Conservation (phyloP, 257 asterid species). For the Vinca minor region DNA sequence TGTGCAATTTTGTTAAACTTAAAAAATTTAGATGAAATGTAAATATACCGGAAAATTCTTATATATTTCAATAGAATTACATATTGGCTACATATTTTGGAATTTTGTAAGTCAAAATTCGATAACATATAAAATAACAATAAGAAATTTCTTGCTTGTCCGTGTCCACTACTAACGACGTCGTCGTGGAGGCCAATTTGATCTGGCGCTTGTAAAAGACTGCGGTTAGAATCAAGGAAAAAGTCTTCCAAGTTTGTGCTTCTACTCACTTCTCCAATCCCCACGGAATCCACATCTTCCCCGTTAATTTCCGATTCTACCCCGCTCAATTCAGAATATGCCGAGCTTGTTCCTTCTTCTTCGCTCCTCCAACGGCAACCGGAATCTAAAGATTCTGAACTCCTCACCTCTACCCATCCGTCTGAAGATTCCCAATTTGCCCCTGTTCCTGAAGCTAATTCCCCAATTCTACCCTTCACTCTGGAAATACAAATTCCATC, state of each 20-base stretch:
- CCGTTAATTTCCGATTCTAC: slow-evolving; percentile 1
- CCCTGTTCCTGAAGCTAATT: slow-evolving; percentile 25
- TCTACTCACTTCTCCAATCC: slow-evolving; percentile 9
- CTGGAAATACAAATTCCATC: not conserved
- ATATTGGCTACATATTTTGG: slow-evolving; percentile 4
- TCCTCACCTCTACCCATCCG: slow-evolving; percentile 45
- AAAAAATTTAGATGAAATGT: no score
- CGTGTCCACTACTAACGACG: not conserved
- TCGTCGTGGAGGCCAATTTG: no score
- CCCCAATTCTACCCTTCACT: slow-evolving; percentile 30
- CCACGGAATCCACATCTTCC: slow-evolving; percentile 18
- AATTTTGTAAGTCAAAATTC: not conserved
- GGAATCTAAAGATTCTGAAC: not conserved
- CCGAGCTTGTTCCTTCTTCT: slow-evolving; percentile 27
- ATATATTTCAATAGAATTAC: not conserved
- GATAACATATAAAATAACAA: slow-evolving; percentile 2
- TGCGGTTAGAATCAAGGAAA: slow-evolving; percentile 1
- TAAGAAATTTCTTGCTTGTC: not conserved
- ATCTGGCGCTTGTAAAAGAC: no score
- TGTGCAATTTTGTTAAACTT: no score
- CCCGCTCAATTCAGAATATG: slow-evolving; percentile 5
- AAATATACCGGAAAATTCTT: not conserved
- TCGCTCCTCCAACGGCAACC: no score
- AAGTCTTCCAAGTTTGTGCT: slow-evolving; percentile 12
- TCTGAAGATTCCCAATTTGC: slow-evolving; percentile 48